These are phyloP conservation scores for Sporothrix sp. DNA, from an alignment of 2,329 filamentous ascomycete genomes.

Conservation along the genomic window DNA sequence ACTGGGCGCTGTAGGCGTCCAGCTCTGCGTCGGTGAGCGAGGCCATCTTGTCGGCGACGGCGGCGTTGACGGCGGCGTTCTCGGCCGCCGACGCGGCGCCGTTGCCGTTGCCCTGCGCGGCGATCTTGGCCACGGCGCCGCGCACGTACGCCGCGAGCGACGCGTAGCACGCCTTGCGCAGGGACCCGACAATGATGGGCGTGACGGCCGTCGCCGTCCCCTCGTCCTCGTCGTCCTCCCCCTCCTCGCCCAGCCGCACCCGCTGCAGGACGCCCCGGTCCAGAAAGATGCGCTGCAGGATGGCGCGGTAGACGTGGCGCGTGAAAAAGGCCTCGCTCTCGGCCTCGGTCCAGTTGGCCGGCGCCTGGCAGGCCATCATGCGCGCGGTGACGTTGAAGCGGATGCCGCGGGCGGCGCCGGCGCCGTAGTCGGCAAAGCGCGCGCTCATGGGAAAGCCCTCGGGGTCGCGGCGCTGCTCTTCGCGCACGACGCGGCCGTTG, in stretches of 20 bases:
- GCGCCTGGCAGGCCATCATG: conserved; percentile 97
- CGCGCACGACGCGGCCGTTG: conserved; percentile 58
- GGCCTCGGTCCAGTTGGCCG: conserved; percentile 74
- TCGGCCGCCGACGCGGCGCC: conserved; percentile 21
- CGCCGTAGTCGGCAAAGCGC: conserved; percentile 47
- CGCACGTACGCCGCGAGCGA: conserved; percentile 69
- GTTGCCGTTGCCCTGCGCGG: conserved; percentile 13
- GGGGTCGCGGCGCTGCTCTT: conserved; percentile 66
- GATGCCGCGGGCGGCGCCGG: conserved; percentile 54
- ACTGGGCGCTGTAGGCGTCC: conserved; percentile 55
- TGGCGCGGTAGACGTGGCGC: conserved; percentile 82
- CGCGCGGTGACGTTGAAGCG: conserved; percentile 90
- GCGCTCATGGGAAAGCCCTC: conserved; percentile 92
- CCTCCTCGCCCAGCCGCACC: conserved; percentile 37
- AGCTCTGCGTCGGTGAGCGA: conserved; percentile 68
- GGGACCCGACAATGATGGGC: conserved; percentile 76
- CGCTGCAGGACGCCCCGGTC: conserved; percentile 69
- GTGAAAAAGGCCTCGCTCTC: conserved; percentile 87
- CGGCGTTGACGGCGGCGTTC: conserved; percentile 23
- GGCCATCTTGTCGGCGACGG: conserved; percentile 55
- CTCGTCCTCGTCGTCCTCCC: conserved; percentile 33
- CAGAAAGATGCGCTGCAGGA: conserved; percentile 85
- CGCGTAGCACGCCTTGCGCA: conserved; percentile 69
- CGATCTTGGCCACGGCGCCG: conserved; percentile 68
- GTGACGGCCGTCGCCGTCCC: conserved; percentile 47